A percentile compares a stretch with the other conserved stretches of the same genome.
These are phyloP conservation scores for Tolypocladium capitatum DNA, from an alignment of 2,329 filamentous ascomycete species.

Conservation along the genomic window DNA sequence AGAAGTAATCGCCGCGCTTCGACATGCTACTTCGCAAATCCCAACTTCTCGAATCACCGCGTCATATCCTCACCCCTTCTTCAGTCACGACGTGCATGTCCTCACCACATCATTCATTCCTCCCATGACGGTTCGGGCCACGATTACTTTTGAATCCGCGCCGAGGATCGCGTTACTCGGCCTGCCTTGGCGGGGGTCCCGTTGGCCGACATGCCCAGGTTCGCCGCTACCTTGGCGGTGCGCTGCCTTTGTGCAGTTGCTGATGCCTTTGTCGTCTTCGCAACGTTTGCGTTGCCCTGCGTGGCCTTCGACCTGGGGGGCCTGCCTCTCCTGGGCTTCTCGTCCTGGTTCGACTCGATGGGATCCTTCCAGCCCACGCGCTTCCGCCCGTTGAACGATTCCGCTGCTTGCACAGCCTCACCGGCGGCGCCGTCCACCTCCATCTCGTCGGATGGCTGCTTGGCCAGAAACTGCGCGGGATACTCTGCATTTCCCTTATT, in stretches of 20 bases:
- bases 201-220: conserved; percentile 19
- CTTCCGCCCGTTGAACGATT: conserved; percentile 11
- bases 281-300: conserved; percentile 13
- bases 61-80: neutral
- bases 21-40: neutral
- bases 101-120: neutral
- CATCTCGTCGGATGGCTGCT: conserved; percentile 3
- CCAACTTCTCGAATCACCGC: too few species aligned
- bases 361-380: conserved; percentile 22
- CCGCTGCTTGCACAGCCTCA: neutral
- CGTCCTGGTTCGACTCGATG: conserved; percentile 14
- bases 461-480: conserved; percentile 20
- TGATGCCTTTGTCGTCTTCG: conserved; percentile 13
- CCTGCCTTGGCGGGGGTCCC: conserved; percentile 20
- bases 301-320: conserved; percentile 11
- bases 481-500: conserved; percentile 23
- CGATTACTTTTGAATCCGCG: conserved; percentile 10
- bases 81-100: too few species aligned
- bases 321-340: conserved; percentile 11
- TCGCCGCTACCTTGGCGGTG: conserved; percentile 15
- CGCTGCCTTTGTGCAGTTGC: conserved; percentile 12
- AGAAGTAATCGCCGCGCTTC: neutral
- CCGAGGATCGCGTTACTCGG: conserved; percentile 17
- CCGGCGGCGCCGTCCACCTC: conserved; percentile 6
- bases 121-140: too few species aligned